Evolutionary conservation across 1,284 basidiomycete species (phyloP), one percentile per base, ranked within the genome.

Genomic region (Hemileia vastatrix): DNA sequence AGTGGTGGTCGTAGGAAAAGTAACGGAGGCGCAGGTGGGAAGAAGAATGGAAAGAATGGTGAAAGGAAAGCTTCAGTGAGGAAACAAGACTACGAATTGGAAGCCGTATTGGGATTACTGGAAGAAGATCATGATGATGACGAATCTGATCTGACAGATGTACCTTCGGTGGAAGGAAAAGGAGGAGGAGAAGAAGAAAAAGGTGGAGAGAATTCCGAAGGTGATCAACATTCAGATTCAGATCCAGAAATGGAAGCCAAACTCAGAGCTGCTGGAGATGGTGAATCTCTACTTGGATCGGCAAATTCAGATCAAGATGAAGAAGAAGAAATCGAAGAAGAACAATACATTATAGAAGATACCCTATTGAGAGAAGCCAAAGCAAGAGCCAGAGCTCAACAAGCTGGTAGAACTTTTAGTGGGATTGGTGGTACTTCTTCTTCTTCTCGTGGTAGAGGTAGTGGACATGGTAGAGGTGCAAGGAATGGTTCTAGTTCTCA

Each of bases 261-360:
- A 64, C 70, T 74, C 15, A 68, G 67, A 32, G 72, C 69, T 40
- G 72, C 72, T 0, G 71, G 72, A 11, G 71, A 73, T 31, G 72
- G 71, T 45, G 72, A 73, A 36, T 74, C 72, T 13, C 67, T 74
- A 9, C 65, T 74, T n/a, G 72, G 72, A 43, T 73, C 71, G n/a
- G 72, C 67, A 51, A 66, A 66, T 56, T 72, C 70, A 3, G 67
- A 66, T 54, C 68, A 72, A 2, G 71, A 72, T 24, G 67, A 65
- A n/a, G 67, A 72, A 44, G 67, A 69, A 40, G 36, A 27, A 18
- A n/a, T 13, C 24, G 67, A 73, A 24, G 72, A 74, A 36, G 71
- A 72, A 51, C 65, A 68, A 19, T 74, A 68, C 66, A 70, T 74
- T 57, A 72, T 74, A 45, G 63, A 67, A 32, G 71, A 73, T n/a